Evolutionary conservation across 2,329 filamentous ascomycete genomes (phyloP), one percentile per base, ranked within the genome.

Genomic region (Penicillium thymicola): DNA sequence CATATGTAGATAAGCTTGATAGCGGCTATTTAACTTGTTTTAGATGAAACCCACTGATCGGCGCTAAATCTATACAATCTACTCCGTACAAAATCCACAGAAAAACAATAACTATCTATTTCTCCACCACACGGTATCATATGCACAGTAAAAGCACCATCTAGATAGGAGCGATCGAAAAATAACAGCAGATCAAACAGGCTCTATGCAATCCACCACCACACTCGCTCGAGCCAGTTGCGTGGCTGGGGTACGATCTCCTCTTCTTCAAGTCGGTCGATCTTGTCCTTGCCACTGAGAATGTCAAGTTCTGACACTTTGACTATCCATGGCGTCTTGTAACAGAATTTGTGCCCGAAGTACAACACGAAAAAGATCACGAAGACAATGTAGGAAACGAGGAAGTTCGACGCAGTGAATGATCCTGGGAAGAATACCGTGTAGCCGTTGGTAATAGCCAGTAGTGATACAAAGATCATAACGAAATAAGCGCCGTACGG

Each of bases 381-480:
- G 30, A 84, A 71, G 9, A 76, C 79, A 64, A 84, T 82, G 68
- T 85, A 85, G 16, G 75, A 75, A 2, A 81, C 81, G 50, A 85
- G 62, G 67, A 84, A 84, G 42, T 75, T 74, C 10, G 78, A 72
- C 0, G 75, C 72, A 38, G 70, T 76, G 61, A 78, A 83, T 1
- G 70, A 54, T 0, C 64, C 66, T 7, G 81, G 81, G 57, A 77
- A 73, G 60, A 86, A 84, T 23, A 78, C 73, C 57, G 83, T 78
- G 55, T 83, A 85, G 16, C 84, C 82, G 43, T 85, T 80, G 53
- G 85, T 83, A 25, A 85, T 60, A 49, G 84, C 78, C 42, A 83
- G 73, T 6, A 80, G 61, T 18, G 72, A 69, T 16, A 82, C 77
- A 23, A 84, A 63, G 5, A 75, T 52, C 0, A 85, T 70, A 0